Conservation (phyloP, 192 early-diverging fungal species). For the Backusella tuberculispora region DNA sequence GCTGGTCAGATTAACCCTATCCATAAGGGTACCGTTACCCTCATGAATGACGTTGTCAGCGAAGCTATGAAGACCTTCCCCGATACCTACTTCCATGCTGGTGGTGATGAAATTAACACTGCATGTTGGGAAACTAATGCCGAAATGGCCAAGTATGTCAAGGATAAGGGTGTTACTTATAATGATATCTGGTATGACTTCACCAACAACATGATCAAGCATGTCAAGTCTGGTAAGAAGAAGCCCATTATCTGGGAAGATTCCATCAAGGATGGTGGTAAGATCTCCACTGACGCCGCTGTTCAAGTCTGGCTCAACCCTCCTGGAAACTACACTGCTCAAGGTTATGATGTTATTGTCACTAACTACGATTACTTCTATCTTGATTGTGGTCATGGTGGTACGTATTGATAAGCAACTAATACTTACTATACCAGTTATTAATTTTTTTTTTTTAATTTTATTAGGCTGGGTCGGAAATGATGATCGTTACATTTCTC, state of each 20-base stretch:
- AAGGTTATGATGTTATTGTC: constrained; percentile 68
- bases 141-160: constrained; percentile 37
- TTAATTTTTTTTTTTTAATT: neutral
- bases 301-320: constrained; percentile 70
- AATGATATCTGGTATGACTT: constrained; percentile 32
- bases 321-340: constrained; percentile 55
- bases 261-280: constrained; percentile 50
- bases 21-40: constrained; percentile 57
- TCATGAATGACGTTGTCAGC: constrained; percentile 63
- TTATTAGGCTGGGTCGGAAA: constrained; percentile 61
- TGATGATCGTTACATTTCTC: constrained; percentile 54
- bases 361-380: constrained; percentile 67
- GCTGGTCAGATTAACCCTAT: constrained; percentile 81
- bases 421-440: neutral
- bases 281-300: constrained; percentile 56
- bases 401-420: constrained; percentile 11
- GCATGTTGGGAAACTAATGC: constrained; percentile 58
- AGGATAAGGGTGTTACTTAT: constrained; percentile 18
- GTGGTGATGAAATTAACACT: constrained; percentile 73
- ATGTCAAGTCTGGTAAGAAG: constrained; percentile 30
- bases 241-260: constrained; percentile 85
- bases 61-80: constrained; percentile 67
- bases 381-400: constrained; percentile 75
- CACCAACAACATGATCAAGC: constrained; percentile 21
- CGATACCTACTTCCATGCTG: constrained; percentile 76